Conservation (phyloP, 345 rosid species). For the sweet orange (Citrus sinensis) region DVS_A1.0 CM039165.1:36300001-36300500, state of each 20-base stretch:
- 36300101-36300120: not conserved
- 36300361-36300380: not conserved
- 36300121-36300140: slow-evolving; percentile 2
- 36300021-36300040: not conserved
- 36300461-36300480: too few relatives aligned
- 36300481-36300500: not conserved
- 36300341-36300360: not conserved
- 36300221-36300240: not conserved
- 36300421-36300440: not conserved
- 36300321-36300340: not conserved
- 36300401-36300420: not conserved
- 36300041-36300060: not conserved
- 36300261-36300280: not conserved
- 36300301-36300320: too few relatives aligned
- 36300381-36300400: not conserved
- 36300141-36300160: not conserved
- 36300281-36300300: not conserved
- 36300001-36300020: not conserved
- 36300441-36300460: too few relatives aligned
- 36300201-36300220: not conserved
- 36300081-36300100: not conserved
- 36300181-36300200: not conserved
- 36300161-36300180: not conserved
- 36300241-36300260: not conserved
- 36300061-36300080: not conserved